Evolutionary conservation across 306 rosid genomes (phyloP), one percentile per base, ranked within the genome.

Genomic region (Amphicarpaea edgeworthii): DNA sequence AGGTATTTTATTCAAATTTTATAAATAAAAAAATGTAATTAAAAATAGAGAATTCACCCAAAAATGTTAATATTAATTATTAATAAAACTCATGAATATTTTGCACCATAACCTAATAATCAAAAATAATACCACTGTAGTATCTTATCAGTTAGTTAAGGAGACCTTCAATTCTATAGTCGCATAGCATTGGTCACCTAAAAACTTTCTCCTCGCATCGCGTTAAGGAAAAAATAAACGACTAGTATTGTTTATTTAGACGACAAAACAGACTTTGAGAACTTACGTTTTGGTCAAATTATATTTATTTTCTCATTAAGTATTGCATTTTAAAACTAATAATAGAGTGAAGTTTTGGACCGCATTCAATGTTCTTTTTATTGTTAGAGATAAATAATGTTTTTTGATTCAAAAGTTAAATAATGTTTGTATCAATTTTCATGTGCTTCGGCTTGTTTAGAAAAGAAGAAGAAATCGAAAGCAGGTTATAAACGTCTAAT

Each of bases 231-330:
- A n/a, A n/a, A n/a, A n/a, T n/a, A n/a, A n/a, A n/a, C 17, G 38
- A 4, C 51, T 16, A 5, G 17, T 51, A 23, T 24, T 57, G 57
- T 65, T 26, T 66, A 76, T 65, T 26, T 66, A 76, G 42, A 59
- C 78, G 16, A 62, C 71, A 75, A 62, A 32, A 12, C 61, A 75
- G 62, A 54, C 59, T 67, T 53, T 42, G 45, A 9, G 24, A 65
- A 65, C 43, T 41, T 54, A 8, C 10, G 8, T 26, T 73, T 42
- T 24, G 14, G 77, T 26, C 66, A 41, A 34, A 54, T 51, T 17
- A 11, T 8, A 14, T 59, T 1, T 12, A 1, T 59, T 59, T 12
- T 59, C 40, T 2, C 3, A 23, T 54, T 0, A 54, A 54, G 28
- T 23, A 54, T 10, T 23, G 2, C 64, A n/a, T 49, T n/a, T 49